phyloP scores from a whole-genome alignment of 495 filamentous ascomycete genomes.

The Tuber brumale region DNA sequence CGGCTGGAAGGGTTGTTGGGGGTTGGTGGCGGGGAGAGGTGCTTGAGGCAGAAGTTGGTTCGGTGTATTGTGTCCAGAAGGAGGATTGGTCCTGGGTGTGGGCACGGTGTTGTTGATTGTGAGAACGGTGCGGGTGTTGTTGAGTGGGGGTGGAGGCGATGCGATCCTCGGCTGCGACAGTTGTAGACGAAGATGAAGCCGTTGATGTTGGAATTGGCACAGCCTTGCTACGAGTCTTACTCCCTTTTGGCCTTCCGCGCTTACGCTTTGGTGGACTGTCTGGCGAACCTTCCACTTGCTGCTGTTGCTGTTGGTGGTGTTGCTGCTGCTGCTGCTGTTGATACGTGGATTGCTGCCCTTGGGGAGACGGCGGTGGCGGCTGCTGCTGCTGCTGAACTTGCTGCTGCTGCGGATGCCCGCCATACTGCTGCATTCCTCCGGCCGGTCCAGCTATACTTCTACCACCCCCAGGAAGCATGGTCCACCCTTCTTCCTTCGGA shows the following conservation, averaged over 20 bases:
- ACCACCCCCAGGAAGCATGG: conserved; percentile 15
- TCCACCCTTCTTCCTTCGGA: conserved; percentile 16
- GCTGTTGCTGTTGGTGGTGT: conserved; percentile 5
- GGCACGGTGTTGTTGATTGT: conserved; percentile 8
- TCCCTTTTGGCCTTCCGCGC: conserved; percentile 39
- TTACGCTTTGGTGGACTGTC: conserved; percentile 34
- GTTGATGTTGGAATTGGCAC: conserved; percentile 22
- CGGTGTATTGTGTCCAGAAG: conserved; percentile 40
- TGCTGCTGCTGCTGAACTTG: conserved; percentile 10
- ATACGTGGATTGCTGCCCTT: conserved; percentile 10
- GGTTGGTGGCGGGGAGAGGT: neutral
- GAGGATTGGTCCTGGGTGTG: conserved; percentile 25
- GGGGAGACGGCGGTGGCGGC: conserved; percentile 15
- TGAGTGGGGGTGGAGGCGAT: neutral
- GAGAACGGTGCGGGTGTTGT: conserved; percentile 18
- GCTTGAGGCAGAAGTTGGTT: conserved; percentile 11
- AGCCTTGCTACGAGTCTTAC: conserved; percentile 34
- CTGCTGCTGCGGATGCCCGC: conserved; percentile 24
- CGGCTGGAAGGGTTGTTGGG: neutral
- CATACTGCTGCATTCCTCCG: conserved; percentile 10
- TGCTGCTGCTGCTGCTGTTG: conserved; percentile 6
- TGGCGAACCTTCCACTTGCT: conserved; percentile 11
- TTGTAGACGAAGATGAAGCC: conserved; percentile 6
- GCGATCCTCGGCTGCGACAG: neutral
- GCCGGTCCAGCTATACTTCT: conserved; percentile 17